phyloP scores from a whole-genome alignment of 352 stramenopile species.

The Pythium periplocum region DNA sequence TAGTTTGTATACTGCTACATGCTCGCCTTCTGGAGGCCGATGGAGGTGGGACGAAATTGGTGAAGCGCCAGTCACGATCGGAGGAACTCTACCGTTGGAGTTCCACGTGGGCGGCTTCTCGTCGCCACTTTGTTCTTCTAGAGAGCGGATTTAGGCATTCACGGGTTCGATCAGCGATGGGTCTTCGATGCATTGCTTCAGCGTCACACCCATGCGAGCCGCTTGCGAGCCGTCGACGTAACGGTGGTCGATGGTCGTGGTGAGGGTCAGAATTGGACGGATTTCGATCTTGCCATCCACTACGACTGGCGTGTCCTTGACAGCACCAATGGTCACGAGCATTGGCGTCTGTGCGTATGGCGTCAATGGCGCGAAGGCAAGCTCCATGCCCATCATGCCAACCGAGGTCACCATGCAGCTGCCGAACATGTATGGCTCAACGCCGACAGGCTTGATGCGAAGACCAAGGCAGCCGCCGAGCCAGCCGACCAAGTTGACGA shows the following conservation, averaged over 20 bases:
- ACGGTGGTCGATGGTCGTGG: constrained; percentile 66
- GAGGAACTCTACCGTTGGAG: too few species aligned
- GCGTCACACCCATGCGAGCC: constrained; percentile 44
- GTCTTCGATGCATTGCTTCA: constrained; percentile 52
- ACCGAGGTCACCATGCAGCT: constrained; percentile 68
- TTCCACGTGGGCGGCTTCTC: too few species aligned
- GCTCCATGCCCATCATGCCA: constrained; percentile 64
- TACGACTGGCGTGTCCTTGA: constrained; percentile 58
- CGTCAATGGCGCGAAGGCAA: constrained; percentile 60
- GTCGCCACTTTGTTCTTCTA: too few species aligned
- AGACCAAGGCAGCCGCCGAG: constrained; percentile 52
- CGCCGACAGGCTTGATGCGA: constrained; percentile 41
- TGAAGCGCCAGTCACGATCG: too few species aligned
- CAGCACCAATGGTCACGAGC: constrained; percentile 61
- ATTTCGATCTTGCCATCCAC: constrained; percentile 52
- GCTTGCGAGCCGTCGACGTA: constrained; percentile 62
- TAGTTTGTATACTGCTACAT: too few species aligned
- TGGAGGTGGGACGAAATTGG: too few species aligned
- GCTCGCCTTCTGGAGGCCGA: too few species aligned
- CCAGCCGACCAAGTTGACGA: constrained; percentile 60
- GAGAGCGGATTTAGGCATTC: constrained; percentile 14
- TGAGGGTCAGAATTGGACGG: constrained; percentile 58
- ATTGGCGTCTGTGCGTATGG: constrained; percentile 60
- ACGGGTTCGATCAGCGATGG: constrained; percentile 18
- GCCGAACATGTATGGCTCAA: constrained; percentile 73